Percentiles rank a stretch among this genome's conserved stretches.
Conservation (phyloP, 257 asterid species). For the Lycium barbarum region DNA sequence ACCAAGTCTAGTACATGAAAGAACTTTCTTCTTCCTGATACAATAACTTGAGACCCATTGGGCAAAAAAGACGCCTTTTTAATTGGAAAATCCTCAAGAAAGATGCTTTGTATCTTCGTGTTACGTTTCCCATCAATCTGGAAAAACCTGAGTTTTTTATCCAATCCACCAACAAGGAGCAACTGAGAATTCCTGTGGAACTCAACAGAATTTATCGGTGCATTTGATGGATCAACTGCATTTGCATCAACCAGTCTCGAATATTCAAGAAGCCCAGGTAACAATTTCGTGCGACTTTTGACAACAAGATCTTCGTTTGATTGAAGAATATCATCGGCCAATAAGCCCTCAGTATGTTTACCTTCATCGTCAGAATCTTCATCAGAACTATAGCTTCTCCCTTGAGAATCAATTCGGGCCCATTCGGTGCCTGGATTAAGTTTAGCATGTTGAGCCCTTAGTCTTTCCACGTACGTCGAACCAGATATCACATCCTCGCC, state of each 20-base stretch:
- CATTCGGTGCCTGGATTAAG: constrained; percentile 90
- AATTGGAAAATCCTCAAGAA: constrained; percentile 84
- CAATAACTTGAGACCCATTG: constrained; percentile 83
- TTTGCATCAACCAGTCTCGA: constrained; percentile 84
- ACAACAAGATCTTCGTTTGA: constrained; percentile 72
- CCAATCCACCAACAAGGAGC: constrained; percentile 90
- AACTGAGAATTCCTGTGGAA: constrained; percentile 88
- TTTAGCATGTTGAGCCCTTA: constrained; percentile 90
- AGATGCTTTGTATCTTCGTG: constrained; percentile 74
- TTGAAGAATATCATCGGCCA: constrained; percentile 60
- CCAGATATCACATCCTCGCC: constrained; percentile 76
- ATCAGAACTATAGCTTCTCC: constrained; percentile 53
- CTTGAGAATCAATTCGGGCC: constrained; percentile 62
- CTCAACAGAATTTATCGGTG: constrained; percentile 76
- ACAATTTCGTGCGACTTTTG: constrained; percentile 57
- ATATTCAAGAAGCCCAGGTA: constrained; percentile 78
- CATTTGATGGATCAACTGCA: constrained; percentile 63
- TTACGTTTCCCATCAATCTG: constrained; percentile 92
- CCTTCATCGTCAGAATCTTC: constrained; percentile 66
- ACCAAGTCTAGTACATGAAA: constrained; percentile 83
- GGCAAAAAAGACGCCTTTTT: constrained; percentile 85
- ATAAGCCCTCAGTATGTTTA: constrained; percentile 27
- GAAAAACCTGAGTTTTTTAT: constrained; percentile 72
- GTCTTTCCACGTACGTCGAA: constrained; percentile 64
- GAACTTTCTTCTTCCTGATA: constrained; percentile 87